Percentiles rank a stretch among this genome's conserved stretches.
Conservation (phyloP, 2,329 filamentous ascomycete species). For the Penicillium sp. region DNA sequence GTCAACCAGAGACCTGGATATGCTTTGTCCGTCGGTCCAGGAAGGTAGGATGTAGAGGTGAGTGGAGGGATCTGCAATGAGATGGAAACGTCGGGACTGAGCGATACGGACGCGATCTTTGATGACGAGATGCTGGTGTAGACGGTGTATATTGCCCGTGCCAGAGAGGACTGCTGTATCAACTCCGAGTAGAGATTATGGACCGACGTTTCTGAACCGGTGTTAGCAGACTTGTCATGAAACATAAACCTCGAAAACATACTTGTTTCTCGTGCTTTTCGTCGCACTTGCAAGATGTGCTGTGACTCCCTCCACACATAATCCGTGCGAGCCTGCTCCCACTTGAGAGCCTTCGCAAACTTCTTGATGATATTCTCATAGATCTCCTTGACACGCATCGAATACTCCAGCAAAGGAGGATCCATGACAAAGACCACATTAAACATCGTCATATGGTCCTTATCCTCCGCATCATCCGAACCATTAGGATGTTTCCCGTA, state of each 20-base stretch:
- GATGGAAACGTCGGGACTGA: slow-evolving; percentile 60
- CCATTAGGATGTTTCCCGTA: slow-evolving; percentile 22
- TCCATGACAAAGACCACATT: slow-evolving; percentile 91
- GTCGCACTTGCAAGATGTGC: slow-evolving; percentile 72
- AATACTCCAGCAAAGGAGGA: slow-evolving; percentile 71
- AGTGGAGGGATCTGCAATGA: slow-evolving; percentile 60
- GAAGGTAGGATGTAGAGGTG: slow-evolving; percentile 67
- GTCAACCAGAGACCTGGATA: slow-evolving; percentile 80
- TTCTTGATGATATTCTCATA: slow-evolving; percentile 89
- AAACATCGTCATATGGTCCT: slow-evolving; percentile 86
- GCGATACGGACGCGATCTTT: slow-evolving; percentile 76
- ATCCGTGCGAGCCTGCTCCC: slow-evolving; percentile 81
- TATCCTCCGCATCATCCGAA: slow-evolving; percentile 36
- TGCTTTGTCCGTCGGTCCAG: slow-evolving; percentile 62
- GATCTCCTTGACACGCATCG: slow-evolving; percentile 67
- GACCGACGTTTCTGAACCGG: slow-evolving; percentile 30
- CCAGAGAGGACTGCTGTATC: slow-evolving; percentile 66
- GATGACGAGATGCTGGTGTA: slow-evolving; percentile 77
- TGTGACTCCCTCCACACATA: slow-evolving; percentile 92
- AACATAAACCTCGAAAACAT: not conserved
- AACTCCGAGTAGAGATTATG: slow-evolving; percentile 42
- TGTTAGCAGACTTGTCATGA: slow-evolving; percentile 13
- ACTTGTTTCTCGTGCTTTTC: slow-evolving; percentile 66
- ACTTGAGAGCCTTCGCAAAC: slow-evolving; percentile 86
- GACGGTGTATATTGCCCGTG: slow-evolving; percentile 74